Base-by-base conservation (phyloP, 2,329 filamentous ascomycete species). In the Sporothrix pseudoabietina region DNA sequence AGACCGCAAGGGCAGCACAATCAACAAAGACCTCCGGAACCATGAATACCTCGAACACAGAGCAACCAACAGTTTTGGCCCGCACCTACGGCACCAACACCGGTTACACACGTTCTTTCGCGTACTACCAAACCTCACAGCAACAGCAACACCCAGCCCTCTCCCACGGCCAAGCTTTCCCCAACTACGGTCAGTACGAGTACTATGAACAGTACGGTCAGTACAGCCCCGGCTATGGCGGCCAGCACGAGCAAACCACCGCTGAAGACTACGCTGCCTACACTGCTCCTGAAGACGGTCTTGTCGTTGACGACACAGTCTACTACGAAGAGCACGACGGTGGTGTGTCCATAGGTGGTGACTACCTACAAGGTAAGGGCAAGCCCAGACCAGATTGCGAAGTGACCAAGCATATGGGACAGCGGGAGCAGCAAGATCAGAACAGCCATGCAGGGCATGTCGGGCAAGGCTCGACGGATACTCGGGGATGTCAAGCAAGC, bases 301-400 rank as follows among this genome's bases (percentile, higher is more conserved):
- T 35, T 35, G 5, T 35, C 9, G 12, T n/a, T 22, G 61, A 66
- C 41, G 39, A 66, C 39, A 8, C n/a, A 14, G 6, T 66, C 7
- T 44, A 41, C 39, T 30, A 47, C 30, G 66, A 22, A 39, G 66
- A 69, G 6, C 44, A 54, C 47, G 30, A 35, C 30, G 66, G 66
- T 22, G 66, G 66, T 39, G 66, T 52, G 10, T 16, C 66, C 30
- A 30, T 69, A 7, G 7, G n/a, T 7, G 30, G 9, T 1, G 30
- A 54, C 66, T 54, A 54, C 47, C 47, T n/a, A 69, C 47, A 52
- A 69, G 66, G 66, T 69, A 69, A 69, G 66, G 66, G 19, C 47
- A 39, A 32, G 14, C 5, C 12, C 22, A 14, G 41, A 63, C 32
- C 55, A 59, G 55, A 26, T 26, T 26, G 26, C 26, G 26, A 22